These are phyloP conservation scores for Solanum chmielewskii DNA, from an alignment of 257 asterid species.

Conservation along the genomic window DNA sequence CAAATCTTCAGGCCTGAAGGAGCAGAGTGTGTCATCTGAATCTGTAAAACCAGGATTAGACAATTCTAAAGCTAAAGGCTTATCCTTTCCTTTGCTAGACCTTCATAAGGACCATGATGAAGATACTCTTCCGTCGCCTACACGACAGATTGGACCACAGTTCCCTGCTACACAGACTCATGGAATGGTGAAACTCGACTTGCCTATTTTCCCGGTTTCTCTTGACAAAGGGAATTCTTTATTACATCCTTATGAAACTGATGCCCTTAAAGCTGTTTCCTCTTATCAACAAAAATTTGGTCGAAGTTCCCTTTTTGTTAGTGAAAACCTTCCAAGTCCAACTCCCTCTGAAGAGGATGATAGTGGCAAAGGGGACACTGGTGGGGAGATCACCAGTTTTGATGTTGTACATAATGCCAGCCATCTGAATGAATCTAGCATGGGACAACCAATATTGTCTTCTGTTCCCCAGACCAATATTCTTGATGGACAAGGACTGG, in stretches of 20 bases:
- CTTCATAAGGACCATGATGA: conserved; percentile 91
- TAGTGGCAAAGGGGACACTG: conserved; percentile 45
- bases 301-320: conserved; percentile 41
- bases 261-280: conserved; percentile 86
- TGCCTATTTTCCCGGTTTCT: conserved; percentile 52
- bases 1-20: conserved; percentile 25
- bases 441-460: conserved; percentile 26
- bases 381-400: conserved; percentile 71
- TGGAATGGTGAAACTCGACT: conserved; percentile 57
- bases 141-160: conserved; percentile 47
- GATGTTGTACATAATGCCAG: conserved; percentile 10
- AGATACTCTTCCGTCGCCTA: conserved; percentile 96
- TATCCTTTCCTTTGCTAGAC: conserved; percentile 70
- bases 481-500: conserved; percentile 23
- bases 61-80: conserved; percentile 42
- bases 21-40: conserved; percentile 9
- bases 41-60: conserved; percentile 17
- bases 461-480: conserved; percentile 23
- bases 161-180: conserved; percentile 32
- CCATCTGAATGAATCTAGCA: conserved; percentile 12
- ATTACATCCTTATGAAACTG: conserved; percentile 83
- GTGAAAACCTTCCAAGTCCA: conserved; percentile 83
- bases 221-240: conserved; percentile 24
- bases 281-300: conserved; percentile 93
- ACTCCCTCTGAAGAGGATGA: conserved; percentile 90